phyloP scores from a whole-genome alignment of 331 rosid genomes.

The Quercus phellos region DNA sequence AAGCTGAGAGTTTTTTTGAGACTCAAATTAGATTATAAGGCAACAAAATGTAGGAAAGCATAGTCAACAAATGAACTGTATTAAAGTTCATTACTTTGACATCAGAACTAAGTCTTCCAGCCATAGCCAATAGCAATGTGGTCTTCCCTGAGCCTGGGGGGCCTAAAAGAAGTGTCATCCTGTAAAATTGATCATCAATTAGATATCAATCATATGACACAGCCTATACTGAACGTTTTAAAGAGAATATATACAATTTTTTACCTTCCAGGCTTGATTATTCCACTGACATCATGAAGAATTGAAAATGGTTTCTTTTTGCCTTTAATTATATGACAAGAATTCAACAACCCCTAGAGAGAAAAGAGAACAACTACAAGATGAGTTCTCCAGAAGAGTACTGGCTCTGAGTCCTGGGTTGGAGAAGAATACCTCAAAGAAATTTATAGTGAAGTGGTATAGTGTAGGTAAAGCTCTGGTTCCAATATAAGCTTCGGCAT shows the following conservation, averaged over 20 bases:
- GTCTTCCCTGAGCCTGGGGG: slow-evolving; percentile 97
- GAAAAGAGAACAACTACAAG: slow-evolving; percentile 3
- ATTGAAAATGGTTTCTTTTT: slow-evolving; percentile 62
- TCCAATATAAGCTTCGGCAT: slow-evolving; percentile 83
- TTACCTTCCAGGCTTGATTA: slow-evolving; percentile 85
- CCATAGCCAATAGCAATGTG: slow-evolving; percentile 74
- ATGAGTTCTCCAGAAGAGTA: too few species aligned
- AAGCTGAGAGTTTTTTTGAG: slow-evolving; percentile 29
- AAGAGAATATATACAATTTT: neutral
- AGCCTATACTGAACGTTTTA: neutral
- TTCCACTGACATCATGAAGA: slow-evolving; percentile 77
- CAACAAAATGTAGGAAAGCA: neutral
- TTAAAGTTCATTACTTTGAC: slow-evolving; percentile 46
- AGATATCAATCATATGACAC: neutral
- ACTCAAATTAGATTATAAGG: too few species aligned
- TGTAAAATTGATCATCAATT: slow-evolving; percentile 31
- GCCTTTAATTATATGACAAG: slow-evolving; percentile 60
- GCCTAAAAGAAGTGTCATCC: slow-evolving; percentile 92
- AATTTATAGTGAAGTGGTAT: slow-evolving; percentile 54
- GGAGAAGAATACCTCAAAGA: slow-evolving; percentile 58
- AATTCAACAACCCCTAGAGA: slow-evolving; percentile 58
- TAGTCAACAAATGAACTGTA: neutral
- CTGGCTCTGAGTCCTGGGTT: neutral
- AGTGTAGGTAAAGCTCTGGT: slow-evolving; percentile 81
- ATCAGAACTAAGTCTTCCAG: slow-evolving; percentile 77